phyloP scores from a whole-genome alignment of 2,329 filamentous ascomycete genomes.

The Sporothrix mexicana region DNA sequence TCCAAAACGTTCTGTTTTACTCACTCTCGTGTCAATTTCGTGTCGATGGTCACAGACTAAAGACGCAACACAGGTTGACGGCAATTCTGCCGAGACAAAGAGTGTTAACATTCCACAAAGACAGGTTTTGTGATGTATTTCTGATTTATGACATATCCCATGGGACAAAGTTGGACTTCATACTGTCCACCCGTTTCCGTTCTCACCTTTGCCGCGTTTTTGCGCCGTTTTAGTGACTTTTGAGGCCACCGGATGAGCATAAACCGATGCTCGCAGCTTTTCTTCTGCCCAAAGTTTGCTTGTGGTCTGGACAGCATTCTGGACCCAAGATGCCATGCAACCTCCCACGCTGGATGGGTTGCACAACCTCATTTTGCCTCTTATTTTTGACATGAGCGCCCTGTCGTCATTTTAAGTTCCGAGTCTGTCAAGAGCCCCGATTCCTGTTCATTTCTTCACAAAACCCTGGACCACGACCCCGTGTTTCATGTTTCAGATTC shows the following conservation, averaged over 20 bases:
- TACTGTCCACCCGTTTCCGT: background rate
- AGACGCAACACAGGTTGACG: background rate
- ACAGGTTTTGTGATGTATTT: background rate
- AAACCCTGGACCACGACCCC: conserved; percentile 3
- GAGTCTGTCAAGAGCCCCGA: background rate
- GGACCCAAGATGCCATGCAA: background rate
- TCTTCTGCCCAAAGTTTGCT: background rate
- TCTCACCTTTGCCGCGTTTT: background rate
- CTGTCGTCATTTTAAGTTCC: background rate
- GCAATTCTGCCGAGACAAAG: conserved; percentile 14
- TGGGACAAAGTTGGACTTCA: background rate
- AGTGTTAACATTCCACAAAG: background rate
- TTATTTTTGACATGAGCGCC: background rate
- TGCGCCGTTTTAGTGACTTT: background rate
- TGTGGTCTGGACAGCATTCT: background rate
- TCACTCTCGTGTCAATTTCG: background rate
- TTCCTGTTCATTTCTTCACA: background rate
- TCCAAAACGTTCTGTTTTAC: background rate
- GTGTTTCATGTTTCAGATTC: conserved; percentile 31
- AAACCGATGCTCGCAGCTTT: background rate
- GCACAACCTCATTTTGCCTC: background rate
- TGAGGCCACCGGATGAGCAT: background rate
- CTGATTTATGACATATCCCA: background rate
- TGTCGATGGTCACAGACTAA: background rate
- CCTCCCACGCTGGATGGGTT: background rate